Conservation (phyloP, 768 basidiomycete genomes). For the Pisolithus orientalis region DNA sequence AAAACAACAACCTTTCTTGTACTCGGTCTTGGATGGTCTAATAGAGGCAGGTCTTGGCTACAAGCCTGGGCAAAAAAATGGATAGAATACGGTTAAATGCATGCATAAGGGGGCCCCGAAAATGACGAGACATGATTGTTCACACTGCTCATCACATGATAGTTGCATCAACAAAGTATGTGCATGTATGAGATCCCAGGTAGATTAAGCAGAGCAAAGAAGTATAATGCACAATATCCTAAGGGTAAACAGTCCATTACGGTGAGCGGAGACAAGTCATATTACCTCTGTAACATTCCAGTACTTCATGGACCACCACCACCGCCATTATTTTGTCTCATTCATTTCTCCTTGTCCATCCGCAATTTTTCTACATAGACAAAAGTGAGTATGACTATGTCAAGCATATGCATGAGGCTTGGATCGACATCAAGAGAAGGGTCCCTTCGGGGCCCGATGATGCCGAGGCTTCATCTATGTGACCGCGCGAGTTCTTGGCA, state of each 20-base stretch:
- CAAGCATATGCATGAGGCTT: constrained; percentile 18
- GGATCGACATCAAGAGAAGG: constrained; percentile 17
- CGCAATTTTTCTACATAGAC: constrained; percentile 28
- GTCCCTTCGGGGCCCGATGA: constrained; percentile 12
- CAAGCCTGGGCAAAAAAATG: too few relatives aligned
- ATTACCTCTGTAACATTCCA: not conserved
- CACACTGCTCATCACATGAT: too few relatives aligned
- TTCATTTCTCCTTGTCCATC: constrained; percentile 15
- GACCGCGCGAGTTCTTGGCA: constrained; percentile 16
- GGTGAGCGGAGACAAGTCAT: not conserved
- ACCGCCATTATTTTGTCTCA: not conserved
- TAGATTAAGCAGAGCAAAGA: not conserved
- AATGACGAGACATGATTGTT: too few relatives aligned
- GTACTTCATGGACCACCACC: not conserved
- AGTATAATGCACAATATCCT: not conserved
- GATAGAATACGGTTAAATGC: too few relatives aligned
- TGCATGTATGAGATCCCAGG: too few relatives aligned
- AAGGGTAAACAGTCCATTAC: not conserved
- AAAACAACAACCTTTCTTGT: too few relatives aligned
- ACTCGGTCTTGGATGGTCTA: too few relatives aligned
- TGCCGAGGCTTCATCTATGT: constrained; percentile 12
- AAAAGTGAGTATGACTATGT: constrained; percentile 24
- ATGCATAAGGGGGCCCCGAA: too few relatives aligned
- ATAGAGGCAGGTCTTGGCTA: too few relatives aligned
- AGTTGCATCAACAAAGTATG: too few relatives aligned